Evolutionary conservation across 176 grass and related monocot species (phyloP).

Genomic region (Alloteropsis semialata): DNA sequence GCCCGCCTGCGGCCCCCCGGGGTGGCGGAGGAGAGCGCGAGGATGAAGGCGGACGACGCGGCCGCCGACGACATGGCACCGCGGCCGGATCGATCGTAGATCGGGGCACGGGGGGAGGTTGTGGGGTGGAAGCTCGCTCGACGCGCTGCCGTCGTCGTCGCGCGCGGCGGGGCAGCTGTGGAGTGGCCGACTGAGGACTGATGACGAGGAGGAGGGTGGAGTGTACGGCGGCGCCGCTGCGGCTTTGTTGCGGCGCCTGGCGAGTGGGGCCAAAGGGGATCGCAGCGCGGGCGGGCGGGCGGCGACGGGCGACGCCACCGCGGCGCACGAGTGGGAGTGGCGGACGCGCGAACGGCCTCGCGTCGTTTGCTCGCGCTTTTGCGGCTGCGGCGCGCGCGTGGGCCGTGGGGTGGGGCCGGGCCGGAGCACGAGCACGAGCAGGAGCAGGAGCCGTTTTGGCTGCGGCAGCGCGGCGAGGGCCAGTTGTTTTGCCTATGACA

Average conservation of each 20-base stretch:
- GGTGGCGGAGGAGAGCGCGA: conserved; percentile 30
- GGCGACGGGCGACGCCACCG: neutral
- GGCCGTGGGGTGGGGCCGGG: neutral
- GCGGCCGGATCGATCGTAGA: neutral
- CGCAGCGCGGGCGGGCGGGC: neutral
- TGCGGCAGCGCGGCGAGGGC: neutral
- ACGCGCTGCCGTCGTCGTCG: neutral
- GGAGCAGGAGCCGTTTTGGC: neutral
- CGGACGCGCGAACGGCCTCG: conserved; percentile 2
- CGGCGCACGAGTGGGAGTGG: neutral
- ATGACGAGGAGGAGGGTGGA: neutral
- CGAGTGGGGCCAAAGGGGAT: neutral
- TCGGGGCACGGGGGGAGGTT: too few relatives aligned
- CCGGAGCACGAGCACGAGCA: conserved; percentile 6
- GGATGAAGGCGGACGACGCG: conserved; percentile 29
- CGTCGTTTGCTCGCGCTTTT: conserved; percentile 11
- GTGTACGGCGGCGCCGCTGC: neutral
- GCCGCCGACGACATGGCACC: conserved; percentile 35
- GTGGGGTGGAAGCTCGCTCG: neutral
- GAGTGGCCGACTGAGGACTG: neutral
- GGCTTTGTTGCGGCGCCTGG: neutral
- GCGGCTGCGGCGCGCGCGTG: neutral
- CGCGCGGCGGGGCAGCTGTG: neutral
- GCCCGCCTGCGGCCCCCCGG: neutral
- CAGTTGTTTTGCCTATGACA: neutral